A percentile compares a stretch with the other conserved stretches of the same genome.
These are phyloP conservation scores for Phaeoacremonium minimum DNA, from an alignment of 2,329 filamentous ascomycete species.

Conservation along the genomic window DNA sequence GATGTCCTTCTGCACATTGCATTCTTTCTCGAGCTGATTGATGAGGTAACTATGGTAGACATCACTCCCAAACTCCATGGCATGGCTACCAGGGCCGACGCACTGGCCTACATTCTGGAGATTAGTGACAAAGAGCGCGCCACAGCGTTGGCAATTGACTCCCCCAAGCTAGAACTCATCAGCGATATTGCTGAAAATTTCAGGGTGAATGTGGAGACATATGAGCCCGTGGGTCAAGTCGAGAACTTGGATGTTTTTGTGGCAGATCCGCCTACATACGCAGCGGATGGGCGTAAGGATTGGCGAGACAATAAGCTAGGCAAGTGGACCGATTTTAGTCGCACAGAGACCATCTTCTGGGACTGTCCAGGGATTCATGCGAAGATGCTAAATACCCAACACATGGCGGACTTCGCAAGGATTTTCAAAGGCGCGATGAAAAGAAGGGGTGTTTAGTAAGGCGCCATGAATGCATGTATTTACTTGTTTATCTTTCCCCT, in stretches of 20 bases:
- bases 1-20: constrained; percentile 31
- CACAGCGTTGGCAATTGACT: constrained; percentile 5
- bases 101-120: constrained; percentile 14
- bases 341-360: constrained; percentile 3
- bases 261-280: no score
- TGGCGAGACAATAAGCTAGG: constrained; percentile 8
- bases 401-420: no score
- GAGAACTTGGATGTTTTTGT: constrained; percentile 8
- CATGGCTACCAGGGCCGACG: no score
- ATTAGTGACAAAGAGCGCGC: constrained; percentile 12
- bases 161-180: constrained; percentile 4
- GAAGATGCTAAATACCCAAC: neutral
- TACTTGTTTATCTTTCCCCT: no score
- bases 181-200: constrained; percentile 10
- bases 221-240: constrained; percentile 7
- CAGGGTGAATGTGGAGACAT: constrained; percentile 5
- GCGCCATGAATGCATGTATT: no score
- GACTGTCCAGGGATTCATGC: constrained; percentile 4
- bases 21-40: constrained; percentile 32
- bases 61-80: constrained; percentile 17
- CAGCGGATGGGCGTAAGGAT: no score
- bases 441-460: no score
- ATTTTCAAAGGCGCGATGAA: no score
- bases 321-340: constrained; percentile 4
- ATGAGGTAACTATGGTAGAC: constrained; percentile 18